Evolutionary conservation across 2,329 filamentous ascomycete species (phyloP).

Genomic region (Penicillium sp.): DNA sequence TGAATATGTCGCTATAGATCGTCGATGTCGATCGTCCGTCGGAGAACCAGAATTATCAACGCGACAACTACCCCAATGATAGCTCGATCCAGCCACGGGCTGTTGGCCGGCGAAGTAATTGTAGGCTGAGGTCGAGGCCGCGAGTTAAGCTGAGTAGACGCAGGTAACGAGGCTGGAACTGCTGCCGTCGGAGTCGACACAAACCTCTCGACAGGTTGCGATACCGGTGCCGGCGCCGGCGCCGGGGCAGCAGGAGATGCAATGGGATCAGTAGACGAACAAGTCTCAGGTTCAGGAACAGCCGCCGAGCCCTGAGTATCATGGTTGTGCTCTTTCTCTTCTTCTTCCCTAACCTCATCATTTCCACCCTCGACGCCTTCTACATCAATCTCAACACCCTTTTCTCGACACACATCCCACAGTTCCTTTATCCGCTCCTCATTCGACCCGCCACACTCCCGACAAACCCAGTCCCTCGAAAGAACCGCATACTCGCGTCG

Average conservation of each 20-base stretch:
- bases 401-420: constrained; percentile 35
- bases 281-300: background rate
- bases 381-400: constrained; percentile 37
- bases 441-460: constrained; percentile 66
- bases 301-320: background rate
- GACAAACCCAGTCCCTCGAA: constrained; percentile 70
- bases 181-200: background rate
- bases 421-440: constrained; percentile 44
- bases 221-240: background rate
- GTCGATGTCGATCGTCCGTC: constrained; percentile 45
- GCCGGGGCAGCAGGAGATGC: background rate
- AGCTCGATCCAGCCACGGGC: constrained; percentile 78
- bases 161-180: background rate
- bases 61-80: constrained; percentile 75
- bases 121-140: background rate
- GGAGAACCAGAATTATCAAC: constrained; percentile 70
- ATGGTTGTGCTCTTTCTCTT: constrained; percentile 9
- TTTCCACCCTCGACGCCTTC: constrained; percentile 42
- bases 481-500: constrained; percentile 71
- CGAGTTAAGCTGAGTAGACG: background rate
- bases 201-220: background rate
- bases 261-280: background rate
- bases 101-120: constrained; percentile 45
- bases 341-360: constrained; percentile 18
- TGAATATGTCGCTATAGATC: constrained; percentile 24